Percentiles rank a stretch among this genome's conserved stretches.
Conservation (phyloP, 331 rosid genomes). For the Malus hybrid region DNA sequence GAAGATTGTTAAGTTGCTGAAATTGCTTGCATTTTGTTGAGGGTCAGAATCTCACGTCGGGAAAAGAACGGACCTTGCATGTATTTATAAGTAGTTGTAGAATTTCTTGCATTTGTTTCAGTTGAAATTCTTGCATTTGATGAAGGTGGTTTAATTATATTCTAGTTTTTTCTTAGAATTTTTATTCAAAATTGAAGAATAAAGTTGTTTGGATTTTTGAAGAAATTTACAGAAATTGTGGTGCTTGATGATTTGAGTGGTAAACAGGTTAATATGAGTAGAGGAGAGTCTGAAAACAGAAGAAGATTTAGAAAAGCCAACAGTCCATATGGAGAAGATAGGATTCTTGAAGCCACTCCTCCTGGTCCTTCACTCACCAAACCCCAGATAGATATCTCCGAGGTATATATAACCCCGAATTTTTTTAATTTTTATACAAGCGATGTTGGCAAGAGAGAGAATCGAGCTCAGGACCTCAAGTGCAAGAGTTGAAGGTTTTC, state of each 20-base stretch:
- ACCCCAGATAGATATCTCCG: too few species aligned
- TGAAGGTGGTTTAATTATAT: background rate
- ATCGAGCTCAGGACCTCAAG: too few species aligned
- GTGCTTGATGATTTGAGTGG: background rate
- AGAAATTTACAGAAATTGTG: background rate
- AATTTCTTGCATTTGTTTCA: too few species aligned
- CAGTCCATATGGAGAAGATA: slow-evolving; percentile 52
- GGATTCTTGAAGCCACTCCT: slow-evolving; percentile 17
- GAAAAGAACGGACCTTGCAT: background rate
- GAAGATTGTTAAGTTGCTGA: background rate
- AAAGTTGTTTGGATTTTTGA: background rate
- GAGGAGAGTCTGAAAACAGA: slow-evolving; percentile 27
- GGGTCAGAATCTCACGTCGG: background rate
- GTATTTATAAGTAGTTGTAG: background rate
- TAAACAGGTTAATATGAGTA: slow-evolving; percentile 27
- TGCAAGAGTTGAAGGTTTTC: too few species aligned
- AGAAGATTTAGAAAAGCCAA: slow-evolving; percentile 43
- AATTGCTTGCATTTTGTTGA: background rate
- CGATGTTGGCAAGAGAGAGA: too few species aligned
- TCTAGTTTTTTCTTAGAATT: background rate
- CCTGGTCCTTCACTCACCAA: too few species aligned
- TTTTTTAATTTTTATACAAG: too few species aligned
- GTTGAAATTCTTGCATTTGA: background rate
- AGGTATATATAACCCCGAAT: too few species aligned
- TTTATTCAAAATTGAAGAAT: background rate